These are phyloP conservation scores for Sungouiozyma intestinalis DNA, from an alignment of 805 yeast species.

Conservation along the genomic window DNA sequence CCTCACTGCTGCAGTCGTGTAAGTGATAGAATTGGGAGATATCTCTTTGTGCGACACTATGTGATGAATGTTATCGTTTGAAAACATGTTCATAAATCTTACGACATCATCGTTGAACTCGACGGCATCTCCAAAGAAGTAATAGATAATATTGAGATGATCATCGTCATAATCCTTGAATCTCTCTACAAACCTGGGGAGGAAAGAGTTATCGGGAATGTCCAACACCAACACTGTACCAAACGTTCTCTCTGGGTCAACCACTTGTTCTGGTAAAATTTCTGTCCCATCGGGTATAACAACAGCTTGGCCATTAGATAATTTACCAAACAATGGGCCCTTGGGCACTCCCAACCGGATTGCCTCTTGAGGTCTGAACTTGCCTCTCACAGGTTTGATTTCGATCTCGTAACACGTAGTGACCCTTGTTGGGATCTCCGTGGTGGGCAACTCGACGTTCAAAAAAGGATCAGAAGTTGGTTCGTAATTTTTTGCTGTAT, in stretches of 20 bases:
- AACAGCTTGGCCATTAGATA: constrained; percentile 53
- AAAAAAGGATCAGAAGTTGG: constrained; percentile 30
- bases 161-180: constrained; percentile 19
- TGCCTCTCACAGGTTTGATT: constrained; percentile 63
- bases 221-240: constrained; percentile 61
- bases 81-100: constrained; percentile 46
- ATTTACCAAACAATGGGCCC: constrained; percentile 45
- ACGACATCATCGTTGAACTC: constrained; percentile 35
- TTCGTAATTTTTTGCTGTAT: constrained; percentile 28
- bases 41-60: constrained; percentile 62
- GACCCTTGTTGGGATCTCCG: constrained; percentile 17
- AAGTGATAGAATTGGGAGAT: constrained; percentile 51
- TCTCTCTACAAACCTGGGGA: constrained; percentile 26
- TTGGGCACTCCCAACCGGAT: constrained; percentile 55
- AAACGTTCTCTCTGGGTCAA: constrained; percentile 50
- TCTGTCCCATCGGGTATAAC: constrained; percentile 46
- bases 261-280: constrained; percentile 59
- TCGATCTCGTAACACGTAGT: constrained; percentile 60
- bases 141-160: constrained; percentile 50
- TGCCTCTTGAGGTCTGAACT: constrained; percentile 60
- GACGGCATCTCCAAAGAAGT: constrained; percentile 59
- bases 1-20: constrained; percentile 43
- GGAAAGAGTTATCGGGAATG: constrained; percentile 47
- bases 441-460: constrained; percentile 29
- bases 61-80: constrained; percentile 37